These are phyloP conservation scores for Tricholoma saponaceum DNA, from an alignment of 768 basidiomycete species.

Conservation along the genomic window DNA sequence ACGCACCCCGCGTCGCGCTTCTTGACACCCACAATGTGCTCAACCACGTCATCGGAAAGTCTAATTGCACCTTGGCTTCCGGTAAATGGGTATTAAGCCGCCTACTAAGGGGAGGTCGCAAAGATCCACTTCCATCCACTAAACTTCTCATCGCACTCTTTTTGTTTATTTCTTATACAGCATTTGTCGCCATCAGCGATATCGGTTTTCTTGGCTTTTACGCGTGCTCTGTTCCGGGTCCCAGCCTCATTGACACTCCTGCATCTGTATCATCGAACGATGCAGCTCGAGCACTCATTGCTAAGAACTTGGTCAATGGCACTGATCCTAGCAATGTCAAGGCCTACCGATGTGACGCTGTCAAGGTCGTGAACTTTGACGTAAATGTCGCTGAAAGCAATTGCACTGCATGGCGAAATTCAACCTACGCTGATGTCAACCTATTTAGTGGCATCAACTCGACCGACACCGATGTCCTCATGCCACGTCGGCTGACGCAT, in stretches of 20 bases:
- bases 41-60: conserved; percentile 15
- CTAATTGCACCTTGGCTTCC: conserved; percentile 9
- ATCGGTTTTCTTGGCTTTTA: conserved; percentile 14
- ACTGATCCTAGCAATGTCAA: conserved; percentile 5
- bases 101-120: conserved; percentile 5
- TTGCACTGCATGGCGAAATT: conserved; percentile 20
- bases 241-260: conserved; percentile 12
- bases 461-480: conserved; percentile 20
- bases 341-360: conserved; percentile 10
- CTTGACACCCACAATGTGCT: conserved; percentile 19
- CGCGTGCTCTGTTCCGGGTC: conserved; percentile 11
- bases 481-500: conserved; percentile 13
- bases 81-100: conserved; percentile 18
- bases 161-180: conserved; percentile 11
- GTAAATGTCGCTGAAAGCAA: conserved; percentile 6
- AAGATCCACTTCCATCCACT: conserved; percentile 12
- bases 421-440: conserved; percentile 16
- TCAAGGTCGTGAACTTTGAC: conserved; percentile 1
- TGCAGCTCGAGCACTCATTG: conserved; percentile 10
- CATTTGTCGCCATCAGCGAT: conserved; percentile 12
- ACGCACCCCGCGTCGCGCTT: conserved; percentile 17
- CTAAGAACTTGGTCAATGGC: conserved; percentile 10
- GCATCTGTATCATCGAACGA: conserved; percentile 11
- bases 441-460: conserved; percentile 15
- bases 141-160: conserved; percentile 13